phyloP scores from a whole-genome alignment of 805 yeast genomes.

The Yarrowia phangngaensis region DNA sequence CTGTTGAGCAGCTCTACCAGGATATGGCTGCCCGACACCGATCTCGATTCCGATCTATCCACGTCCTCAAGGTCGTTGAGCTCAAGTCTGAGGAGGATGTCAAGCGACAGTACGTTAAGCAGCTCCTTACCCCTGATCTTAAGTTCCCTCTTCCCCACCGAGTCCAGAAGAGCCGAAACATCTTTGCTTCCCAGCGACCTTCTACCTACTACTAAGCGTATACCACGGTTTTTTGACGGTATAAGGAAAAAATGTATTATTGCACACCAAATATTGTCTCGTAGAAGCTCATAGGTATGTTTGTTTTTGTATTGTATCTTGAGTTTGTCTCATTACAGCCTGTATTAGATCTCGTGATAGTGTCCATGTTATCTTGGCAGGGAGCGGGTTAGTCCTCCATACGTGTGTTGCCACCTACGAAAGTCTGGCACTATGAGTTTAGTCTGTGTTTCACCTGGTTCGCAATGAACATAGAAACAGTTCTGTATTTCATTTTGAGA shows the following conservation, averaged over 20 bases:
- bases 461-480: too few relatives aligned
- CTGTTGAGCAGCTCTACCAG: slow-evolving; percentile 97
- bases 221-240: neutral
- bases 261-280: neutral
- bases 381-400: too few relatives aligned
- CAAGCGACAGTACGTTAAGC: slow-evolving; percentile 98
- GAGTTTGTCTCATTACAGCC: too few relatives aligned
- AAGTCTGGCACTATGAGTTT: too few relatives aligned
- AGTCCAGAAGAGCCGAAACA: slow-evolving; percentile 81
- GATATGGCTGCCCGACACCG: slow-evolving; percentile 99
- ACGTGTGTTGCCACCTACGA: too few relatives aligned
- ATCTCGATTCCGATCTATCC: slow-evolving; percentile 99
- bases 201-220: slow-evolving; percentile 85
- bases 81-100: slow-evolving; percentile 96
- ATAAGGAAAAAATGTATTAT: slow-evolving; percentile 22
- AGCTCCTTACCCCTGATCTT: slow-evolving; percentile 90
- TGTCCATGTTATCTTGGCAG: too few relatives aligned
- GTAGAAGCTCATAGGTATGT: neutral
- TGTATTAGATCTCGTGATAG: too few relatives aligned
- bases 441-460: too few relatives aligned
- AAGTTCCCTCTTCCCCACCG: slow-evolving; percentile 99
- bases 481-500: too few relatives aligned
- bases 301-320: too few relatives aligned
- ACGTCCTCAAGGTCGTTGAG: slow-evolving; percentile 99
- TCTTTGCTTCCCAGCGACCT: slow-evolving; percentile 91